Evolutionary conservation across 352 stramenopile genomes (phyloP).

Genomic region (Pythium folliculosum): DNA sequence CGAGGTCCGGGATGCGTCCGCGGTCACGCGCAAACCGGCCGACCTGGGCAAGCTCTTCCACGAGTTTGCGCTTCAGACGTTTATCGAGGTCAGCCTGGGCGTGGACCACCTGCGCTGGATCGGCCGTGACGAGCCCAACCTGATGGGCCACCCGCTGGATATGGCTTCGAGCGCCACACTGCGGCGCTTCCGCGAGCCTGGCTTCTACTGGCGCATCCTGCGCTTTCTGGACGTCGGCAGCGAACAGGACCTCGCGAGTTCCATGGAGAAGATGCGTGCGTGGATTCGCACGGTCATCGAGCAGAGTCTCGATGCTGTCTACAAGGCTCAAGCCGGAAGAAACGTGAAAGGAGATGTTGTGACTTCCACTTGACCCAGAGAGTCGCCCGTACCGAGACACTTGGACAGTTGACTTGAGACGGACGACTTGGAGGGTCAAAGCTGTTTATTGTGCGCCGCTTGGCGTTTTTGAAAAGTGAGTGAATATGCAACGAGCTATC

Average conservation of each 20-base stretch:
- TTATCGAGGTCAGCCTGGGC: not conserved
- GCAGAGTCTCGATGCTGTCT: too few relatives aligned
- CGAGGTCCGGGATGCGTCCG: too few relatives aligned
- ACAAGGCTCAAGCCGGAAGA: too few relatives aligned
- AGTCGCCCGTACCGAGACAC: too few relatives aligned
- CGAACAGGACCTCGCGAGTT: conserved; percentile 36
- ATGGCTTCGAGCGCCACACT: conserved; percentile 33
- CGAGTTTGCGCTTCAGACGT: not conserved
- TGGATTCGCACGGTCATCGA: conserved; percentile 46
- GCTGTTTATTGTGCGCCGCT: too few relatives aligned
- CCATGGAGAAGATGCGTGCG: conserved; percentile 35
- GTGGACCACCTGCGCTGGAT: conserved; percentile 37
- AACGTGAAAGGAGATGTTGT: too few relatives aligned
- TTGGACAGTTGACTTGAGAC: too few relatives aligned
- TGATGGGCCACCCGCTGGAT: conserved; percentile 46
- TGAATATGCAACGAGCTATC: too few relatives aligned
- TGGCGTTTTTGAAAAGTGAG: too few relatives aligned
- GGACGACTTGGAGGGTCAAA: too few relatives aligned
- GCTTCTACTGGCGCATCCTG: conserved; percentile 56
- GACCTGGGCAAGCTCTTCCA: not conserved
- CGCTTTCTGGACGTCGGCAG: conserved; percentile 40
- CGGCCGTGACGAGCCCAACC: conserved; percentile 31
- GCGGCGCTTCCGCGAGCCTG: conserved; percentile 47
- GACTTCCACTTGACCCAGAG: too few relatives aligned
- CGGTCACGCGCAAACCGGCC: not conserved